Base-by-base conservation (phyloP, 2,329 filamentous ascomycete species). In the Lachnellula suecica region DNA sequence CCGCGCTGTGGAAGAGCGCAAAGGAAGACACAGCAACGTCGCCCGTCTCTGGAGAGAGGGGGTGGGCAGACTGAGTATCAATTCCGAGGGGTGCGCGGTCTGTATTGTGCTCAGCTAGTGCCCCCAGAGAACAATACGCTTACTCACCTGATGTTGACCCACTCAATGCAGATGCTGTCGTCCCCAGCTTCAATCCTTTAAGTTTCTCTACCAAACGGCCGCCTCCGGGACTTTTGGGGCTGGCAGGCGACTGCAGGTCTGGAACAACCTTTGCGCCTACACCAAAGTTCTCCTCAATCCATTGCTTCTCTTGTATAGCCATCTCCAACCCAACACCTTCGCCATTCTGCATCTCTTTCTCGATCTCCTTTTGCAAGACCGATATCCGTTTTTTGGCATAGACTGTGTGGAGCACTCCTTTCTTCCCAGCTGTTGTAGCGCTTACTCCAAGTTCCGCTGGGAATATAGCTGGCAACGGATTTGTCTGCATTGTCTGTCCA, bases 391-490 rank as follows among this genome's bases (percentile, higher is more conserved):
- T 87, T 75, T 91, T 91, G 17, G 89, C 92, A 91, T 92, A 97
- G 52, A 93, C 84, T 2, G 90, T 96, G 67, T 68, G 92, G 54
- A 96, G 72, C 2, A 96, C 89, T 2, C 91, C 91, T 57, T 89
- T 88, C 63, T 85, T 85, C 6, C 89, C 89, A 0, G 84, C 81
- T 17, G 84, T 76, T 22, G 82, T 77, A 11, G 82, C 82, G 20
- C 82, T 86, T 3, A 81, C 79, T 1, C 88, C 87, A 22, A 96
- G 75, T 54, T 87, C 86, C 0, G 87, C 83, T 1, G 89, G 86
- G 65, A 93, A 96, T 59, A 96, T 93, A 27, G 91, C 91, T 0
- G 91, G 91, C 46, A 96, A 75, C 1, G 91, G 89, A 65, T 92
- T 92, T 11, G 91, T 85, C 38, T 81, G 77, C 65, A 85, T 78